Evolutionary conservation across 768 basidiomycete species (phyloP).

Genomic region (Phylloporus sp.): DNA sequence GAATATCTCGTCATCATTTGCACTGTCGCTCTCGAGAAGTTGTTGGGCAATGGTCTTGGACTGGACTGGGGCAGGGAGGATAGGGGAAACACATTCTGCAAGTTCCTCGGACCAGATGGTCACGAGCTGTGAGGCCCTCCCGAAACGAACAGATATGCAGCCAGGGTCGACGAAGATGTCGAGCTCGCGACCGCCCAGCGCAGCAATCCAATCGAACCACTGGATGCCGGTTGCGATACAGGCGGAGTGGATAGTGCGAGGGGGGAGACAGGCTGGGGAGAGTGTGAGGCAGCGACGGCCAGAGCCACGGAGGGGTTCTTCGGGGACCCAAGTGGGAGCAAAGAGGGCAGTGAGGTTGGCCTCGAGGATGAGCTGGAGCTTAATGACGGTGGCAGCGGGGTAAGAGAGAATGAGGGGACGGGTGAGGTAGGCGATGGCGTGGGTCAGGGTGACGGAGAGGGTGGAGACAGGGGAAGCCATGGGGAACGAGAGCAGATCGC

Average conservation of each 20-base stretch:
- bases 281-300: constrained; percentile 73
- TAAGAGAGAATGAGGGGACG: constrained; percentile 56
- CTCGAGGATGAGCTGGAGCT: constrained; percentile 69
- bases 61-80: constrained; percentile 16
- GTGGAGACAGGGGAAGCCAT: constrained; percentile 39
- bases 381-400: constrained; percentile 58
- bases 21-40: constrained; percentile 65
- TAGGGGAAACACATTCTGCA: constrained; percentile 21
- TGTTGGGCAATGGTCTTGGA: constrained; percentile 71
- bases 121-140: constrained; percentile 43
- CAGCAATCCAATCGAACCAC: constrained; percentile 78
- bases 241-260: constrained; percentile 65
- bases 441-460: constrained; percentile 66
- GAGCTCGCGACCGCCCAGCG: constrained; percentile 66
- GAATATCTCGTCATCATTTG: constrained; percentile 72
- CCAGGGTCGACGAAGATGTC: constrained; percentile 83
- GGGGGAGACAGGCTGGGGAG: constrained; percentile 65
- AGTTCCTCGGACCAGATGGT: constrained; percentile 68
- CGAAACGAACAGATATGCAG: constrained; percentile 64
- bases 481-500: constrained; percentile 20
- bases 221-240: constrained; percentile 67
- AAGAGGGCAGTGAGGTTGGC: constrained; percentile 69
- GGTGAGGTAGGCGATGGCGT: constrained; percentile 72
- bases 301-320: constrained; percentile 64
- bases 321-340: constrained; percentile 60